These are phyloP conservation scores for Ilyonectria robusta DNA, from an alignment of 2,329 filamentous ascomycete species.

Conservation along the genomic window DNA sequence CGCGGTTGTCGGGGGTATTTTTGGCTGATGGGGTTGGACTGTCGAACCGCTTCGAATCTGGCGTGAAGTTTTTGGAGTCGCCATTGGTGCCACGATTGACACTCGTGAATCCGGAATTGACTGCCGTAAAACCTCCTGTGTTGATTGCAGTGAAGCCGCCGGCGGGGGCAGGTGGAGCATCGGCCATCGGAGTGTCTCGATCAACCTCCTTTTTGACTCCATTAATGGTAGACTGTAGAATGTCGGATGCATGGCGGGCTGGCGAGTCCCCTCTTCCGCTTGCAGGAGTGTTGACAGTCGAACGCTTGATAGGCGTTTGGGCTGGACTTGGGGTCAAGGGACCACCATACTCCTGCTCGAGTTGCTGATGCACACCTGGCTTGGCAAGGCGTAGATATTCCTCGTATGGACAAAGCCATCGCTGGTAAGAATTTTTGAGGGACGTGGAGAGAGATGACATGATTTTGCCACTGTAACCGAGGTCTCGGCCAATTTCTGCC, in stretches of 20 bases:
- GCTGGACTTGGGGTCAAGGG: slow-evolving; percentile 84
- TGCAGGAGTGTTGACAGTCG: slow-evolving; percentile 71
- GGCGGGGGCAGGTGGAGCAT: slow-evolving; percentile 58
- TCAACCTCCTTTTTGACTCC: slow-evolving; percentile 62
- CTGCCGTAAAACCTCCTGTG: slow-evolving; percentile 75
- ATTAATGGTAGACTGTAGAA: slow-evolving; percentile 64
- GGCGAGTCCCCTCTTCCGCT: slow-evolving; percentile 77
- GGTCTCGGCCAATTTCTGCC: slow-evolving; percentile 96
- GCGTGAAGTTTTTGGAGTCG: slow-evolving; percentile 71
- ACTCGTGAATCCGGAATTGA: slow-evolving; percentile 79
- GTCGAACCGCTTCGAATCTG: slow-evolving; percentile 71
- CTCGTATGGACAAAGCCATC: slow-evolving; percentile 97
- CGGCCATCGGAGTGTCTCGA: slow-evolving; percentile 63
- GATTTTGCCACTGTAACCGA: slow-evolving; percentile 99
- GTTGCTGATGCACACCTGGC: slow-evolving; percentile 94
- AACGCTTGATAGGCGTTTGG: slow-evolving; percentile 79
- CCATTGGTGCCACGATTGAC: slow-evolving; percentile 69
- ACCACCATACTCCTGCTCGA: slow-evolving; percentile 93
- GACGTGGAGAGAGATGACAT: slow-evolving; percentile 99
- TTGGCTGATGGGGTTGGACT: slow-evolving; percentile 75
- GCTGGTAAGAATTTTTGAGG: slow-evolving; percentile 96
- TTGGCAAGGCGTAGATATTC: slow-evolving; percentile 93
- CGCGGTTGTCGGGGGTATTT: slow-evolving; percentile 75
- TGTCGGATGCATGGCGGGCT: slow-evolving; percentile 69
- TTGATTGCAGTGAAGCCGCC: slow-evolving; percentile 63